Conservation (phyloP, 2,329 filamentous ascomycete species). For the Ceratocystis smalleyi region DNA sequence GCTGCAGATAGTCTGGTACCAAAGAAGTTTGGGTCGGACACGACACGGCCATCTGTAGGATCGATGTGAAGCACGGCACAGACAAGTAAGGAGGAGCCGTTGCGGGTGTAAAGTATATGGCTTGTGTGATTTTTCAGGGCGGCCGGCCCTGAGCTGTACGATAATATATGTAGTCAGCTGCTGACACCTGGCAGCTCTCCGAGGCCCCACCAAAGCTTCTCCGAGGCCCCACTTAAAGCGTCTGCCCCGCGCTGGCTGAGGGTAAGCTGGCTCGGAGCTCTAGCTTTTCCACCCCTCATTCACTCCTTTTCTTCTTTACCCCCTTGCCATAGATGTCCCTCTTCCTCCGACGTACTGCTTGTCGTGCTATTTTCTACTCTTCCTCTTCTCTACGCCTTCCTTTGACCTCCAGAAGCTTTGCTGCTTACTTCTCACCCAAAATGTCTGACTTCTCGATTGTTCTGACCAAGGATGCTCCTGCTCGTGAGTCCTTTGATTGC, state of each 20-base stretch:
- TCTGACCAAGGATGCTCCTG: slow-evolving; percentile 43
- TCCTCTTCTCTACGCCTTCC: background rate
- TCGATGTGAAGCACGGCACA: slow-evolving; percentile 1
- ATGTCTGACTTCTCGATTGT: slow-evolving; percentile 25
- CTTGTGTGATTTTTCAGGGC: background rate
- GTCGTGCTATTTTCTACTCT: background rate
- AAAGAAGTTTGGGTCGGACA: slow-evolving; percentile 36
- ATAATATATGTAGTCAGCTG: background rate
- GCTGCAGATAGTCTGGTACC: slow-evolving; percentile 57
- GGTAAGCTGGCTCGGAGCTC: slow-evolving; percentile 13
- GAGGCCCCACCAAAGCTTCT: slow-evolving; percentile 5
- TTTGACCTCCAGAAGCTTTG: slow-evolving; percentile 5
- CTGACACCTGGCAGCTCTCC: background rate
- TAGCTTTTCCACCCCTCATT: background rate
- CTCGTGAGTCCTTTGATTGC: slow-evolving; percentile 31
- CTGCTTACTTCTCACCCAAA: slow-evolving; percentile 7
- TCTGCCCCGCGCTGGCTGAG: slow-evolving; percentile 9
- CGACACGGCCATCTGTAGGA: slow-evolving; percentile 14
- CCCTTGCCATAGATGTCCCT: slow-evolving; percentile 6
- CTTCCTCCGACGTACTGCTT: slow-evolving; percentile 4
- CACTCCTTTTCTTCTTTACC: background rate
- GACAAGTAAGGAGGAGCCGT: background rate
- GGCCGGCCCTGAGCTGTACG: background rate
- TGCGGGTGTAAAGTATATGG: background rate
- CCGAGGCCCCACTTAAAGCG: slow-evolving; percentile 1